phyloP scores from a whole-genome alignment of 306 rosid species.

The Pyrus communis region DNA sequence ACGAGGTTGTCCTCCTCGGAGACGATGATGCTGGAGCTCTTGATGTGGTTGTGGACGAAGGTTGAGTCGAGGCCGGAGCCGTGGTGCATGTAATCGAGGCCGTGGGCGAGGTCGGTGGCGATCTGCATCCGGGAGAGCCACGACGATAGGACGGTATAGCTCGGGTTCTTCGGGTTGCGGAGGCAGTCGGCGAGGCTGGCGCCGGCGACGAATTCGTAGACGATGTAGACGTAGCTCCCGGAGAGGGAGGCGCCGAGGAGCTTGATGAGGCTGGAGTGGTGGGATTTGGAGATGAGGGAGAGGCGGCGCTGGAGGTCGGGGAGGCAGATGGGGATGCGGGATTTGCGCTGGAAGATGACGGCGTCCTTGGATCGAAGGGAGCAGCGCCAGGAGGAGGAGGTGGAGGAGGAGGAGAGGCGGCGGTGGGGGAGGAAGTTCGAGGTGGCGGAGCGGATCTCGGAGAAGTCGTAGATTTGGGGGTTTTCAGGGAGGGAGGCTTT shows the following conservation, averaged over 20 bases:
- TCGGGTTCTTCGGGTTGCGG: slow-evolving; percentile 63
- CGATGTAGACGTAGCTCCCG: slow-evolving; percentile 51
- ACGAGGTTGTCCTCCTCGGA: slow-evolving; percentile 27
- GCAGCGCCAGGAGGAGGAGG: slow-evolving; percentile 66
- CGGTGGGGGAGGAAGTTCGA: slow-evolving; percentile 27
- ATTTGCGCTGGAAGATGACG: slow-evolving; percentile 56
- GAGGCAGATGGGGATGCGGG: slow-evolving; percentile 41
- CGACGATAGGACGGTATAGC: slow-evolving; percentile 55
- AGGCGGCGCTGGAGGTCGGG: slow-evolving; percentile 46
- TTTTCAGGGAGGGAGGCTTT: slow-evolving; percentile 63
- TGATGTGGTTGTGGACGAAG: slow-evolving; percentile 78
- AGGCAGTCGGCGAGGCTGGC: slow-evolving; percentile 69
- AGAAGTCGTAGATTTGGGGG: slow-evolving; percentile 49
- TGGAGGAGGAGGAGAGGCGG: slow-evolving; percentile 51
- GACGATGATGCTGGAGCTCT: slow-evolving; percentile 63
- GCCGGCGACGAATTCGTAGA: slow-evolving; percentile 65
- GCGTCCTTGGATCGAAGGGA: slow-evolving; percentile 42
- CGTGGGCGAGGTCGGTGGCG: slow-evolving; percentile 86
- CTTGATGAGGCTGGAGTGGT: slow-evolving; percentile 61
- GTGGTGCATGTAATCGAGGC: slow-evolving; percentile 83
- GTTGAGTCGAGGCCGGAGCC: slow-evolving; percentile 46
- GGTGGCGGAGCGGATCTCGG: slow-evolving; percentile 71
- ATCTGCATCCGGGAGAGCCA: slow-evolving; percentile 77
- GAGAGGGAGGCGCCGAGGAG: slow-evolving; percentile 79
- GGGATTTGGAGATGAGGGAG: slow-evolving; percentile 49